Base-by-base conservation (phyloP, 495 filamentous ascomycete genomes). In the Lophiotrema nucula region DNA sequence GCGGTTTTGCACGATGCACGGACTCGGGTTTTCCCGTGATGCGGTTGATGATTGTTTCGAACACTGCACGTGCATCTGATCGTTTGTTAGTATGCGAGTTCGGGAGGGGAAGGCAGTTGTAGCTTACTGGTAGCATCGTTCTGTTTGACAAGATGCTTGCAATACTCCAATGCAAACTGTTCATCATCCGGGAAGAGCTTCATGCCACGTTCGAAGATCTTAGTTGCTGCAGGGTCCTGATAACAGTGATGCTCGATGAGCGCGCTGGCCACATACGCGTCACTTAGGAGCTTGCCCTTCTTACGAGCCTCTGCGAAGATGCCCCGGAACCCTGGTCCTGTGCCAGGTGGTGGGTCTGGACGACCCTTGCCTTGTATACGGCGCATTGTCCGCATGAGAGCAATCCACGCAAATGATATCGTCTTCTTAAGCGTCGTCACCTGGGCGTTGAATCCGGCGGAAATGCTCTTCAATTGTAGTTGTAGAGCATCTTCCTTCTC, bases 201-300 rank as follows among this genome's bases (percentile, higher is more conserved):
- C 43, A 92, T 83, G 33, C 95, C 93, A 25, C 91, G 83, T 60
- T 98, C 95, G 68, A 96, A 97, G 51, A 98, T 97, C 72, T 89
- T 95, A 26, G 86, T 87, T 4, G 90, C 92, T 0, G 92, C 87
- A 2, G 84, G 82, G 56, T 97, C 93, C 65, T 95, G 91, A 71
- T 98, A 98, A 62, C 93, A 93, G 65, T 91, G 85, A 70, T 93
- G 92, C 65, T 98, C 93, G 64, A 97, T 88, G 51, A 95, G 78
- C 23, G 93, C 92, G 66, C 85, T 88, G 6, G 89, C 92, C 52
- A 95, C 85, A 68, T 97, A 98, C 18, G 96, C 89, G 70, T 96
- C 93, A 60, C 88, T 91, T 16, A 87, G 95, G 27, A 98, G 82
- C 24, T 89, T 86, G 22, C 93, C 93, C 56, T 83, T 81, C 58